Evolutionary conservation across 176 grass and related monocot genomes (phyloP), one percentile per base, ranked within the genome.

Genomic region (Ensete glaucum): DNA sequence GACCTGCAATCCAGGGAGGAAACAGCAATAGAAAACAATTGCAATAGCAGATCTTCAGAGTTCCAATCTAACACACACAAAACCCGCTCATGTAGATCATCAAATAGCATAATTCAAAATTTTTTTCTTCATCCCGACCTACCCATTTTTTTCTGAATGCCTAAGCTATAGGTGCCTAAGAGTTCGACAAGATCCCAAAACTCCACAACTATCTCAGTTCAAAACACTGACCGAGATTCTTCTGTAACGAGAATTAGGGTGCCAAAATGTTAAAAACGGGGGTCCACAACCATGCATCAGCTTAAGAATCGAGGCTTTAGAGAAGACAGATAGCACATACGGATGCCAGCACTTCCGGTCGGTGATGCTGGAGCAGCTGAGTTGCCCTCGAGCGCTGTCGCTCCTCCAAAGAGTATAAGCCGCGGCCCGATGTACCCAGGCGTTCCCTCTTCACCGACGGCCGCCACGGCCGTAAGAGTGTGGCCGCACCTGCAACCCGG

Each of bases 401-500:
- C 95, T 1, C 95, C 95, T 1, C 90, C 95, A 9, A 94, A 99
- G 25, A 99, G 87, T 54, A 99, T 88, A 9, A 99, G 69, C 8
- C 88, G 83, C 52, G 83, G 86, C 58, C 91, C 91, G 11, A 86
- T 55, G 60, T 86, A 86, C 9, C 86, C 95, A 17, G 88, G 76
- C 60, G 86, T 60, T 53, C 91, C 88, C 25, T 94, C 91, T 66
- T 91, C 96, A 77, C 88, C 96, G 2, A 87, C 82, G 12, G 91
- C 79, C 2, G 91, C 87, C 72, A 99, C 86, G 11, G 91, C 80
- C 13, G 96, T 99, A 63, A 99, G 84, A 50, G 96, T 99, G 81
- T 99, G 96, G 0, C 96, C 96, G 72, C 96, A 99, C 57, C 96
- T 82, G 88, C 88, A 89, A n/a, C 88, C 88, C 0, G 96, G 86